These are phyloP conservation scores for Nevesoporus exiguus DNA, from an alignment of 768 basidiomycete species.

Conservation along the genomic window DNA sequence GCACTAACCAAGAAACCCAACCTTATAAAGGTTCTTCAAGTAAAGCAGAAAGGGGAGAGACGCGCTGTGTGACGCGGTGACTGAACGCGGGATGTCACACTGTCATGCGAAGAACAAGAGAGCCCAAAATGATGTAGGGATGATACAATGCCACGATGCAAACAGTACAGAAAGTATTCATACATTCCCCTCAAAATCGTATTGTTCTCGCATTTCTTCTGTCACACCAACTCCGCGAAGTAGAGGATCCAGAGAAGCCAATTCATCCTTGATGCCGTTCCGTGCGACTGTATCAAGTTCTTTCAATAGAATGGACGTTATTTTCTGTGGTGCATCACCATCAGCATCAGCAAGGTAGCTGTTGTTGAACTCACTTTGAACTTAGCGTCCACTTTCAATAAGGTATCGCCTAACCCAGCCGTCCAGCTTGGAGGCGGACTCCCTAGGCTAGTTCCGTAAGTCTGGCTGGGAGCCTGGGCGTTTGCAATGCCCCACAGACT, in stretches of 20 bases:
- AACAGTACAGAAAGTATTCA: conserved; percentile 16
- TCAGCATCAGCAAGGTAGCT: background rate
- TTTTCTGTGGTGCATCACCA: conserved; percentile 56
- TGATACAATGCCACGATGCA: conserved; percentile 26
- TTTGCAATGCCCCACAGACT: conserved; percentile 77
- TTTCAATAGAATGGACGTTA: conserved; percentile 72
- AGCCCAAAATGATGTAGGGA: conserved; percentile 8
- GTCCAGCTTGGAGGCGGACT: conserved; percentile 64
- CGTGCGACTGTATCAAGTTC: conserved; percentile 83
- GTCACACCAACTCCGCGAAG: conserved; percentile 52
- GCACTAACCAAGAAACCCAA: background rate
- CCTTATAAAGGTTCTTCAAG: no score
- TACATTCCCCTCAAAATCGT: conserved; percentile 42
- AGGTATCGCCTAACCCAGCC: conserved; percentile 60
- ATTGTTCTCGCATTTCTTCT: conserved; percentile 39
- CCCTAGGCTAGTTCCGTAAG: conserved; percentile 35
- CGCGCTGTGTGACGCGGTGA: conserved; percentile 26
- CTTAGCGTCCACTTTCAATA: conserved; percentile 78
- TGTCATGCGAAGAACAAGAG: background rate
- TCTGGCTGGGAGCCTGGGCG: conserved; percentile 30
- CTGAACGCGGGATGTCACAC: conserved; percentile 21
- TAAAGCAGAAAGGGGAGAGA: no score
- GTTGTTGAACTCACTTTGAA: conserved; percentile 59
- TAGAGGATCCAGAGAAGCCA: conserved; percentile 77
- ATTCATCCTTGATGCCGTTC: conserved; percentile 76